phyloP scores from a whole-genome alignment of 257 asterid species.

The Capsicum baccatum region DNA sequence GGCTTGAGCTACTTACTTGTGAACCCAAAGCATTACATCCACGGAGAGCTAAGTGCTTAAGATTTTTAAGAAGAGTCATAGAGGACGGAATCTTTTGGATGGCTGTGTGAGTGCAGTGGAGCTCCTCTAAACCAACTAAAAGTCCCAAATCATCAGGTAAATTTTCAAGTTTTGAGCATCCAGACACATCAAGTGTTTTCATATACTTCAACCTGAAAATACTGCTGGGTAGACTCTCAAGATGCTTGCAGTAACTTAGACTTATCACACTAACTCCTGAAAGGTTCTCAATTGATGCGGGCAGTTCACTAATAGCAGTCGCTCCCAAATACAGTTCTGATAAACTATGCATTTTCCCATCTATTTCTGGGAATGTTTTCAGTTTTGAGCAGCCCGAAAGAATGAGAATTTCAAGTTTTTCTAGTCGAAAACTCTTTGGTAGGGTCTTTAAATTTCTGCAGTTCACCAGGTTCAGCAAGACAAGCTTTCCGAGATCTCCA shows the following conservation, averaged over 20 bases:
- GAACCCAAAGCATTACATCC: conserved; percentile 10
- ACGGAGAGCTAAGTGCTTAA: conserved; percentile 24
- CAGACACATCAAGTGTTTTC: background rate
- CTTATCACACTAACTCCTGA: conserved; percentile 16
- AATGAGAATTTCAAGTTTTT: conserved; percentile 15
- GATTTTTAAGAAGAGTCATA: conserved; percentile 21
- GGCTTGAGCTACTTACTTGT: background rate
- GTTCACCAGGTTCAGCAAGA: conserved; percentile 22
- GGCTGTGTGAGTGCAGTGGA: conserved; percentile 15
- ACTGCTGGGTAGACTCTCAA: conserved; percentile 25
- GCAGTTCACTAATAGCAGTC: conserved; percentile 17
- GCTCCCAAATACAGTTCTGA: conserved; percentile 5
- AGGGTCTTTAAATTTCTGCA: conserved; percentile 28
- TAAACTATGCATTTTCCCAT: background rate
- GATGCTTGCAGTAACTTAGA: background rate
- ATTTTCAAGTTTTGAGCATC: conserved; percentile 17
- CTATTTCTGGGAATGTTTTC: conserved; percentile 20
- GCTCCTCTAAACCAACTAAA: conserved; percentile 13
- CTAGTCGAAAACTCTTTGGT: conserved; percentile 23
- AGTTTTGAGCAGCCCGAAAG: conserved; percentile 34
- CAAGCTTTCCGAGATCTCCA: conserved; percentile 20
- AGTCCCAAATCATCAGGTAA: conserved; percentile 28
- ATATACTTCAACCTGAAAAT: background rate
- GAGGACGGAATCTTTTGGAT: conserved; percentile 5
- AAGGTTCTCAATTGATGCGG: conserved; percentile 6